Evolutionary conservation across 257 asterid genomes (phyloP), one percentile per base, ranked within the genome.

Genomic region (Nyctanthes arbortristis): DNA sequence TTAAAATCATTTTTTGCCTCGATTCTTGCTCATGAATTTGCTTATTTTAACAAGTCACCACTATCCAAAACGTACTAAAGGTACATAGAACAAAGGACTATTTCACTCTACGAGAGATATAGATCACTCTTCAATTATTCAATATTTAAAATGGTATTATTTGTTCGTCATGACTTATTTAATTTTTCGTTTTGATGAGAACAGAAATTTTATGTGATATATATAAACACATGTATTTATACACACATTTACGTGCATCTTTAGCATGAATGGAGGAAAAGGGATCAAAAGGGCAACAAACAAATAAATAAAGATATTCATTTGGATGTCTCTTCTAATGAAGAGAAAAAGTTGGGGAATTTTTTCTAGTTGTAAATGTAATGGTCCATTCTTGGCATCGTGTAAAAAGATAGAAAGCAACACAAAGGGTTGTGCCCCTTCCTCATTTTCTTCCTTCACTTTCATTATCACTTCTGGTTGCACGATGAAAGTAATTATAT

Each of bases 341-440:
- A 39, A 49, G 27, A 45, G 36, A 28, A 55, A 40, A 37, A 43
- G 49, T 47, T 28, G 11, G 57, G 4, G 68, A 65, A 75, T 65
- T 58, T 65, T 70, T 65, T 20, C 34, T 32, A 56, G 71, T 63
- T 68, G 70, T 40, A 34, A 74, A 76, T 49, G 58, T 20, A 22
- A 49, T 76, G 54, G 60, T 12, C 55, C 62, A 5, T 28, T 62
- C 63, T 71, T 54, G 57, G n/a, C 32, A 33, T 29, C 34, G 63
- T 62, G 31, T 75, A 30, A 39, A 37, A 65, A n/a, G 33, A 60
- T n/a, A 5, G 39, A 29, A 54, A 68, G 45, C 33, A 68, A 62
- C 33, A 54, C 57, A 52, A 66, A 37, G 7, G 52, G 30, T 29
- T 22, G 20, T 36, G 6, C 49, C 54, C 34, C 20, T 64, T 45